Evolutionary conservation across 1,139 yeast species (phyloP).

Genomic region (Nakaseomyces nivariensis): DNA sequence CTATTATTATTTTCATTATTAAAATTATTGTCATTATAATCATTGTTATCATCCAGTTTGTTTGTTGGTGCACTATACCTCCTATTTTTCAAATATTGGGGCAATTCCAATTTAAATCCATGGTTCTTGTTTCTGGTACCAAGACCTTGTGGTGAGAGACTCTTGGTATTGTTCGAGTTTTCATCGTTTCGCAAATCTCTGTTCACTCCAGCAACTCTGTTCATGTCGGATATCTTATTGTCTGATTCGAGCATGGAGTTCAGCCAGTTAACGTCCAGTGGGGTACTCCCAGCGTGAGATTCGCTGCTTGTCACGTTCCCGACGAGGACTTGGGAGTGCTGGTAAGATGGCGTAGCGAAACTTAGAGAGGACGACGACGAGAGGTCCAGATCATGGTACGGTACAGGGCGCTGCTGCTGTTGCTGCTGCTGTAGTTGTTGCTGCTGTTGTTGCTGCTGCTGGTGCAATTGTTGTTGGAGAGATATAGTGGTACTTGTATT

Average conservation of each 20-base stretch:
- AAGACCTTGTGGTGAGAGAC: background rate
- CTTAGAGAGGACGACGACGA: background rate
- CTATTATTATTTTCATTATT: background rate
- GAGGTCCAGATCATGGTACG: conserved; percentile 2
- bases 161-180: background rate
- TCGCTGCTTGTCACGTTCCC: background rate
- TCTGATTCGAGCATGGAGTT: conserved; percentile 1
- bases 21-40: background rate
- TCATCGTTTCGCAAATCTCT: background rate
- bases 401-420: background rate
- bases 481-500: background rate
- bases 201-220: background rate
- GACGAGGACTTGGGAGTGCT: background rate
- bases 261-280: conserved; percentile 1
- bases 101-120: background rate
- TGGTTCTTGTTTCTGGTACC: background rate
- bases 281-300: background rate
- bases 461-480: background rate
- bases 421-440: too few species aligned
- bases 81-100: background rate
- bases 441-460: background rate
- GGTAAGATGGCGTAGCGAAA: background rate
- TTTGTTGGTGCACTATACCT: conserved; percentile 1
- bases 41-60: background rate
- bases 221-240: background rate